phyloP scores from a whole-genome alignment of 129 eudicot species.

The Ambrosia trifida region DNA sequence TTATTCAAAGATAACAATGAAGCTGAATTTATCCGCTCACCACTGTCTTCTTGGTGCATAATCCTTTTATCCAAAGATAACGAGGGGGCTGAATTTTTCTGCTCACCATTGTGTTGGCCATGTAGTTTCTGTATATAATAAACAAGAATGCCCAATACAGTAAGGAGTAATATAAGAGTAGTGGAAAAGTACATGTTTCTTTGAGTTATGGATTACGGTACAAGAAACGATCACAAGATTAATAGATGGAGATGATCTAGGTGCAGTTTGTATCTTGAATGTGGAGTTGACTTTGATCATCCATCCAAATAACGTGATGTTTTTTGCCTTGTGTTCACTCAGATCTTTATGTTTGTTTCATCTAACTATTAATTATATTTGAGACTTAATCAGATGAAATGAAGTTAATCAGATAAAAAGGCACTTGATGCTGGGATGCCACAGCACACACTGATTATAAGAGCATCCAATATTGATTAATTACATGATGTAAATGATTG shows the following conservation, averaged over 20 bases:
- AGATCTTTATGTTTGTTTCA: no score
- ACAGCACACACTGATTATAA: no score
- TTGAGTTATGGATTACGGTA: background rate
- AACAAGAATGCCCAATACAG: conserved; percentile 20
- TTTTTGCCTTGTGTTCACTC: no score
- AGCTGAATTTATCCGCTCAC: conserved; percentile 8
- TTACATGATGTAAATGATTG: no score
- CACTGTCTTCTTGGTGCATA: conserved; percentile 7
- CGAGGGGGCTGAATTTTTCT: conserved; percentile 9
- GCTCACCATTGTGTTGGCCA: conserved; percentile 1
- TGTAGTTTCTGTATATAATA: conserved; percentile 27
- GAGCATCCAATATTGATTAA: no score
- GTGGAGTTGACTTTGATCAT: no score
- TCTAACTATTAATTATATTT: no score
- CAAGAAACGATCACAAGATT: background rate
- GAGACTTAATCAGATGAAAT: no score
- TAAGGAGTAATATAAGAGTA: conserved; percentile 24
- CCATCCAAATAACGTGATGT: no score
- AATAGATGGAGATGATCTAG: background rate
- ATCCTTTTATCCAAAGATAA: background rate
- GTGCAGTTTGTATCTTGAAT: no score
- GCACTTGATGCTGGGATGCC: no score
- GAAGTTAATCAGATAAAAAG: no score
- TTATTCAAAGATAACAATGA: conserved; percentile 4
- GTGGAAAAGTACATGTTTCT: conserved; percentile 29